A percentile compares a stretch with the other conserved stretches of the same genome.
Conservation (phyloP, 805 yeast species). For the Myxozyma melibiosi region DNA sequence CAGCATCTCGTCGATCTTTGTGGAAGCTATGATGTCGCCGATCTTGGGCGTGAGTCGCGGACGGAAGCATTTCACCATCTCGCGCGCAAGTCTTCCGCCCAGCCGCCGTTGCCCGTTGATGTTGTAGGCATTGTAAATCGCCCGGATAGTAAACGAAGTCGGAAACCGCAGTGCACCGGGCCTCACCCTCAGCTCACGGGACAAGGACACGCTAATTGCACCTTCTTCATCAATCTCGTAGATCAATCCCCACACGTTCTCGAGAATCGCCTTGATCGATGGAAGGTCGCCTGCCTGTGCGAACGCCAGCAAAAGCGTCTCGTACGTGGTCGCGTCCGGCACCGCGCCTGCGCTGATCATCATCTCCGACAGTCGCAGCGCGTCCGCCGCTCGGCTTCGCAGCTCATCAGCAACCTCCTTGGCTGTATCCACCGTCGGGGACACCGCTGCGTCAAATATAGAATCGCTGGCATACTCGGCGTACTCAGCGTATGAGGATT, state of each 20-base stretch:
- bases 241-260: slow-evolving; percentile 39
- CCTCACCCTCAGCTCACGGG: neutral
- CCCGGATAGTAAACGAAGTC: slow-evolving; percentile 13
- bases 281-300: slow-evolving; percentile 38
- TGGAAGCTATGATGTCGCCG: too few relatives aligned
- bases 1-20: too few relatives aligned
- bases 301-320: slow-evolving; percentile 39
- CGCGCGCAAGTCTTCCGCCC: slow-evolving; percentile 2
- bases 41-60: too few relatives aligned
- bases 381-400: slow-evolving; percentile 12
- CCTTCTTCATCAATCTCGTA: slow-evolving; percentile 7
- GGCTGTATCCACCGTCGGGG: neutral
- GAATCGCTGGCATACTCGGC: neutral
- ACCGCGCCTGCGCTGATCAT: slow-evolving; percentile 39
- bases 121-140: slow-evolving; percentile 14
- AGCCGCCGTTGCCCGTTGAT: slow-evolving; percentile 3
- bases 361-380: slow-evolving; percentile 34
- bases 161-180: slow-evolving; percentile 20
- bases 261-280: slow-evolving; percentile 32
- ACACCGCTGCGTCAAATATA: slow-evolving; percentile 17
- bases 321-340: slow-evolving; percentile 42
- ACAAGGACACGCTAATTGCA: neutral
- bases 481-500: neutral
- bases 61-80: slow-evolving; percentile 1
- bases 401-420: slow-evolving; percentile 2